A percentile compares a stretch with the other conserved stretches of the same genome.
phyloP scores from a whole-genome alignment of 2,329 filamentous ascomycete genomes.

The Diaporthe destruens region DNA sequence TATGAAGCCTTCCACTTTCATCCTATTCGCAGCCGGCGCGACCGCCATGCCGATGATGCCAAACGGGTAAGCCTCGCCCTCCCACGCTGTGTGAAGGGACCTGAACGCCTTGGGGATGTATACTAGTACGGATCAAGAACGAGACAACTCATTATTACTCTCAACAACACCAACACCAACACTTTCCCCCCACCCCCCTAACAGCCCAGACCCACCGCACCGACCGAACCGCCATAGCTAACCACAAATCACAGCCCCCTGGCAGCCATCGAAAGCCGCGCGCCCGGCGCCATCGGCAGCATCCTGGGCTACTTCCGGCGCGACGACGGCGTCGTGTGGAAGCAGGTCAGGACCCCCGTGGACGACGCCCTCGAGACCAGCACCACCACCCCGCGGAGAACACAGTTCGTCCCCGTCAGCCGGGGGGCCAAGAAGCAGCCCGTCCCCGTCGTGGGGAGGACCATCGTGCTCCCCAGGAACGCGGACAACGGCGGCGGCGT shows the following conservation, averaged over 20 bases:
- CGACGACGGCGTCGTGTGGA: background rate
- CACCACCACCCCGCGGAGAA: too few relatives aligned
- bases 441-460: background rate
- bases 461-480: background rate
- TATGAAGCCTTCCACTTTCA: background rate
- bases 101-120: too few relatives aligned
- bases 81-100: too few relatives aligned
- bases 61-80: background rate
- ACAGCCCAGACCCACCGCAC: too few relatives aligned
- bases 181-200: background rate
- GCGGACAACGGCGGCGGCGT: background rate
- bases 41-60: background rate
- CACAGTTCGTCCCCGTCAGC: background rate
- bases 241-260: background rate
- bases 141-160: too few relatives aligned
- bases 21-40: background rate
- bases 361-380: background rate
- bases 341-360: background rate
- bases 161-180: too few relatives aligned
- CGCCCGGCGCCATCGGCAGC: background rate
- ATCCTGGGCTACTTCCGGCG: conserved; percentile 2
- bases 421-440: background rate
- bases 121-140: too few relatives aligned
- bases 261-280: background rate
- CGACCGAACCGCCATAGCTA: background rate